Evolutionary conservation across 495 filamentous ascomycete species (phyloP), one percentile per base, ranked within the genome.

Genomic region (Trichoderma virens): DNA sequence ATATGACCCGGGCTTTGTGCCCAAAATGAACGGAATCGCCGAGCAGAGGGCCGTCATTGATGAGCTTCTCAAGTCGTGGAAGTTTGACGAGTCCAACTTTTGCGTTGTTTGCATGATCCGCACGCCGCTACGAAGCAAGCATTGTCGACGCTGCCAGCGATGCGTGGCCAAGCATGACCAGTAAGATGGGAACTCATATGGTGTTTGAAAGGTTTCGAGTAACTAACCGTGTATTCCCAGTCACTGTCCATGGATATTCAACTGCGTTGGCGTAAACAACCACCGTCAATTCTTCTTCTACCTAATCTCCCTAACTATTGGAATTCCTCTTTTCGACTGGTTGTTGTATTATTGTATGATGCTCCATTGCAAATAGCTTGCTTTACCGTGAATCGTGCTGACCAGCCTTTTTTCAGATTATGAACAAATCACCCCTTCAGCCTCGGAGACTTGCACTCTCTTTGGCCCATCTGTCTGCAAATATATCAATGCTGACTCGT

Each of bases 81-180:
- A 91, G 71, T 98, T 93, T 73, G 92, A 98, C 76, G 92, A 95
- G 66, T 82, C 88, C 45, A 92, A 97, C 70, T 98, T 97, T 71
- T 98, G 94, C 72, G 87, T 94, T 32, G 81, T 82, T 35, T 98
- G 94, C 76, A 96, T 98, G 92, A 86, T 94, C 62, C 82, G 94
- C 62, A 92, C 86, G 72, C 95, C 94, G 6, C 75, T 98, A 62
- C 83, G 94, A 60, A 96, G 92, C 79, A 98, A 96, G 80, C 94
- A 98, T 76, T 98, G 94, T 77, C 88, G 86, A 70, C 83, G 88
- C 66, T 98, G 94, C 69, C 83, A 86, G 65, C 90, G 94, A 60
- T 98, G 94, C 74, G 87, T 98, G 67, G 91, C 94, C 32, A 97
- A 94, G 76, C 90, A 97, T 74, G 94, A 98, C 71, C 94, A 98